These are phyloP conservation scores for Corynascus novoguineensis DNA, from an alignment of 495 filamentous ascomycete species.

Conservation along the genomic window DNA sequence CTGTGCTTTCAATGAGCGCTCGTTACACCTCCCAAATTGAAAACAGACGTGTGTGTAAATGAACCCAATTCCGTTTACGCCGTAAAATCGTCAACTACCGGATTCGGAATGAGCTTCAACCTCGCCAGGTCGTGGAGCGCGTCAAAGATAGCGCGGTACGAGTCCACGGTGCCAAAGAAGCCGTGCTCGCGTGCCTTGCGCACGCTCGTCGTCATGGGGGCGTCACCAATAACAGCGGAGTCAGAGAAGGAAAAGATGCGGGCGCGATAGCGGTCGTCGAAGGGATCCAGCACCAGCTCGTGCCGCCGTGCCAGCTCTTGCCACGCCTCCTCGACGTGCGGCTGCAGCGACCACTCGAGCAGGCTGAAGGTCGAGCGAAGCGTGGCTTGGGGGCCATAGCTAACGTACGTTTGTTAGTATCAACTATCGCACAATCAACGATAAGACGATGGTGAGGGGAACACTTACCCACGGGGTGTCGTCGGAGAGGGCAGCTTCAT, in stretches of 20 bases:
- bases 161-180: slow-evolving; percentile 23
- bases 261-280: slow-evolving; percentile 16
- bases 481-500: slow-evolving; percentile 12
- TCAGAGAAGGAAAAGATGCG: slow-evolving; percentile 20
- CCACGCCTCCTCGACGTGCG: slow-evolving; percentile 45
- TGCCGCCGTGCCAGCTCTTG: slow-evolving; percentile 21
- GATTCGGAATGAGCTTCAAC: slow-evolving; percentile 19
- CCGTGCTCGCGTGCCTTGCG: slow-evolving; percentile 19
- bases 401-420: slow-evolving; percentile 1
- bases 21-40: background rate
- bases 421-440: background rate
- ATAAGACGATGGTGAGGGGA: background rate
- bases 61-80: background rate
- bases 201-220: slow-evolving; percentile 20
- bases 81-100: slow-evolving; percentile 16
- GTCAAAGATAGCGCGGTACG: slow-evolving; percentile 19
- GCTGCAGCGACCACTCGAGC: slow-evolving; percentile 40
- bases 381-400: slow-evolving; percentile 34
- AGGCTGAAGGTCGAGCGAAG: slow-evolving; percentile 37
- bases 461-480: slow-evolving; percentile 28
- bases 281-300: slow-evolving; percentile 15
- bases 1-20: no score
- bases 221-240: slow-evolving; percentile 21
- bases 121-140: slow-evolving; percentile 16
- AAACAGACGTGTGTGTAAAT: background rate